These are phyloP conservation scores for Kregervanrija delftensis DNA, from an alignment of 805 yeast species.

Conservation along the genomic window DNA sequence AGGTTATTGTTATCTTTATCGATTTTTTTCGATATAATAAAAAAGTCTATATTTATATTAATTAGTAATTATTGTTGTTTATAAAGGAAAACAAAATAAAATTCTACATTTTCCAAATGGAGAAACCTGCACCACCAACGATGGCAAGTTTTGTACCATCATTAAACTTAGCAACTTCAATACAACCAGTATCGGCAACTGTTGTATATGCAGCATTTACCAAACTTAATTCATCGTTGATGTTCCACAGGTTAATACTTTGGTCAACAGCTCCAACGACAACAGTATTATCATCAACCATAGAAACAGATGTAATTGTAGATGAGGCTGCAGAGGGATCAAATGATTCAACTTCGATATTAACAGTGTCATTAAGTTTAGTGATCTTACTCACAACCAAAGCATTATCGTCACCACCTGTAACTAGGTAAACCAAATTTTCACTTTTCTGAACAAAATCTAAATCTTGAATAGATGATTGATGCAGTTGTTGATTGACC, in stretches of 20 bases:
- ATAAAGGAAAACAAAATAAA: neutral
- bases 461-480: slow-evolving; percentile 76
- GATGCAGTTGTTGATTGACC: slow-evolving; percentile 57
- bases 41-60: neutral
- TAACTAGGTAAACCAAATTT: slow-evolving; percentile 32
- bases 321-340: slow-evolving; percentile 70
- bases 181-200: slow-evolving; percentile 85
- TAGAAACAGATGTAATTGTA: slow-evolving; percentile 64
- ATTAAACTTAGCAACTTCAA: slow-evolving; percentile 32
- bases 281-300: slow-evolving; percentile 26
- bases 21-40: neutral
- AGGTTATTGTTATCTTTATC: neutral
- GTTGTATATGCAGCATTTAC: slow-evolving; percentile 56
- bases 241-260: slow-evolving; percentile 57
- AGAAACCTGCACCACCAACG: slow-evolving; percentile 77
- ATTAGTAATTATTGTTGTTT: neutral
- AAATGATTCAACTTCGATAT: slow-evolving; percentile 29
- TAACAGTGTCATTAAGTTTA: slow-evolving; percentile 16
- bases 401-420: slow-evolving; percentile 95
- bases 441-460: slow-evolving; percentile 16
- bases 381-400: slow-evolving; percentile 33
- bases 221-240: slow-evolving; percentile 25
- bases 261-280: slow-evolving; percentile 83
- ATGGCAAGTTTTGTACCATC: slow-evolving; percentile 31
- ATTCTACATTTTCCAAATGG: slow-evolving; percentile 17